Evolutionary conservation across 805 yeast species (phyloP).

Genomic region (Metschnikowia corniflorae): DNA sequence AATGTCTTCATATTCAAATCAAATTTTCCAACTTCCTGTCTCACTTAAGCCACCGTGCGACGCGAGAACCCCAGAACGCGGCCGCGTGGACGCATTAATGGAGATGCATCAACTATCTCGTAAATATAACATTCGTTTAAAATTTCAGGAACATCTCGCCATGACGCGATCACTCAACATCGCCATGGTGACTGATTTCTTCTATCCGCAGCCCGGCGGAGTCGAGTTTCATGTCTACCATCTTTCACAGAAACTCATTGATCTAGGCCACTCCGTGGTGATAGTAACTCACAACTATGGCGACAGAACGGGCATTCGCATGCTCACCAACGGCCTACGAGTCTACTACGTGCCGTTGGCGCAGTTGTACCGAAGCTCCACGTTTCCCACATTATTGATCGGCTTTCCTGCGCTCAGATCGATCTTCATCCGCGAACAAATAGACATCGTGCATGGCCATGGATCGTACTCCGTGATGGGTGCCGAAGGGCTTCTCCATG

Average conservation of each 20-base stretch:
- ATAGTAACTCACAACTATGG: conserved; percentile 88
- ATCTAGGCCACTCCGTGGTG: conserved; percentile 79
- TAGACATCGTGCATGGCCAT: conserved; percentile 92
- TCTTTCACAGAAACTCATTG: conserved; percentile 75
- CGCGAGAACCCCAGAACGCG: too few species aligned
- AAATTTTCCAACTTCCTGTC: too few species aligned
- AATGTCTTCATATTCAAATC: too few species aligned
- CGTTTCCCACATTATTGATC: conserved; percentile 86
- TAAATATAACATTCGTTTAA: too few species aligned
- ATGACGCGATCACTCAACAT: conserved; percentile 25
- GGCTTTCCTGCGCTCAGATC: conserved; percentile 83
- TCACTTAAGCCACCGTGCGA: too few species aligned
- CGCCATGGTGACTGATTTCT: conserved; percentile 91
- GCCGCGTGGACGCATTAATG: too few species aligned
- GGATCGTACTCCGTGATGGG: conserved; percentile 85
- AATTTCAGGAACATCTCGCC: not conserved
- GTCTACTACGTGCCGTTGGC: conserved; percentile 86
- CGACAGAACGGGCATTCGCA: conserved; percentile 75
- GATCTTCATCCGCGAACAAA: conserved; percentile 78
- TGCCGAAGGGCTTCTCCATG: conserved; percentile 90
- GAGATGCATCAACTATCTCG: too few species aligned
- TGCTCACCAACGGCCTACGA: conserved; percentile 83
- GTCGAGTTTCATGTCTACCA: conserved; percentile 95
- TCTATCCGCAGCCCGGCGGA: conserved; percentile 98
- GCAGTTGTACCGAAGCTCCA: conserved; percentile 76